phyloP scores from a whole-genome alignment of 2,329 filamentous ascomycete genomes.

The Fusarium bactridioides region DNA sequence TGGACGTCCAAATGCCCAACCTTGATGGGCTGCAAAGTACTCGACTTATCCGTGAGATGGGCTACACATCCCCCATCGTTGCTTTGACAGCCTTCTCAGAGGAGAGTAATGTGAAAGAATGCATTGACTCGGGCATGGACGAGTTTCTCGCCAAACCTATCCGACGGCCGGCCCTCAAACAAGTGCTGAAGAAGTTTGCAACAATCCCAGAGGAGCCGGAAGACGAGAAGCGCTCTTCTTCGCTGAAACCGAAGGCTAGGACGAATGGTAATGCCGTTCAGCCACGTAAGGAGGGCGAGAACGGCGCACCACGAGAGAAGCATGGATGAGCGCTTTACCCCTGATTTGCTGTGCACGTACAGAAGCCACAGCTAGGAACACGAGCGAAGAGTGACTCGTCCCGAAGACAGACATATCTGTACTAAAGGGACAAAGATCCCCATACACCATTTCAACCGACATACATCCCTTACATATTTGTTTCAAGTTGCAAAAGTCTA shows the following conservation, averaged over 20 bases:
- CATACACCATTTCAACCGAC: neutral
- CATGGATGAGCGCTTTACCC: constrained; percentile 17
- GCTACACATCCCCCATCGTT: constrained; percentile 88
- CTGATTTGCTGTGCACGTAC: neutral
- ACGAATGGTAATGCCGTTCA: constrained; percentile 27
- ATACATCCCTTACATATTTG: constrained; percentile 5
- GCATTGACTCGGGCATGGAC: constrained; percentile 90
- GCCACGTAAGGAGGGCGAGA: constrained; percentile 16
- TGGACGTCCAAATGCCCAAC: constrained; percentile 97
- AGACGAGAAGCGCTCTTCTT: constrained; percentile 31
- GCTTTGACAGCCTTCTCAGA: constrained; percentile 90
- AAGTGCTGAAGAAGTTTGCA: constrained; percentile 83
- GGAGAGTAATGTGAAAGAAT: constrained; percentile 86
- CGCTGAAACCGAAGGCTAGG: constrained; percentile 26
- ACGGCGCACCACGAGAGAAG: constrained; percentile 28
- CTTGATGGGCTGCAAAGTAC: constrained; percentile 90
- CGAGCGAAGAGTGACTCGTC: neutral
- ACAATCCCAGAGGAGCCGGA: constrained; percentile 76
- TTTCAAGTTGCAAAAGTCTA: constrained; percentile 27
- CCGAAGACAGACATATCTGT: neutral
- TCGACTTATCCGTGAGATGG: constrained; percentile 82
- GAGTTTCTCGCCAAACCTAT: constrained; percentile 84
- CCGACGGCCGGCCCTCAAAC: constrained; percentile 82
- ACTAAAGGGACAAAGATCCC: neutral
- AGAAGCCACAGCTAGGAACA: neutral